phyloP scores from a whole-genome alignment of 768 basidiomycete genomes.

The Termitomyces sp. region DNA sequence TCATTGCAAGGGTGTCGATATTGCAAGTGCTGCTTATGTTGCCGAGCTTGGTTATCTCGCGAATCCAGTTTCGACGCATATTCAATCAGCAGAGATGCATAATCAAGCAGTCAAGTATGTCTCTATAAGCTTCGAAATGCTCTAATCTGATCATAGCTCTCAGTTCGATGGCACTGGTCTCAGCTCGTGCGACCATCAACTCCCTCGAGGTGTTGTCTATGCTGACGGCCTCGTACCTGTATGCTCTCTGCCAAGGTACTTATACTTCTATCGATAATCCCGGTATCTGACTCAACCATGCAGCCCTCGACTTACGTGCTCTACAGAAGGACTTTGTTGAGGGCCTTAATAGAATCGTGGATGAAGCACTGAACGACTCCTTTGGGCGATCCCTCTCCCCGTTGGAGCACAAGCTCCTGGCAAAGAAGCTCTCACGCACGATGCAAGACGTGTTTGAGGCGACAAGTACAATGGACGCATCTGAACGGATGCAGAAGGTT shows the following conservation, averaged over 20 bases:
- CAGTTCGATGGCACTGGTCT: conserved; percentile 82
- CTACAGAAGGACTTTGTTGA: conserved; percentile 63
- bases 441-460: conserved; percentile 56
- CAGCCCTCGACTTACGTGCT: conserved; percentile 80
- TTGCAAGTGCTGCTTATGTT: conserved; percentile 78
- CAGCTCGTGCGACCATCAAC: conserved; percentile 74
- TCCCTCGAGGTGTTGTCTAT: conserved; percentile 77
- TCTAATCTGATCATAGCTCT: conserved; percentile 5
- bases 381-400: conserved; percentile 40
- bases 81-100: conserved; percentile 89
- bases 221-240: conserved; percentile 72
- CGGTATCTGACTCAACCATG: neutral
- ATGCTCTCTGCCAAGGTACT: conserved; percentile 62
- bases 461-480: conserved; percentile 70
- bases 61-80: conserved; percentile 79
- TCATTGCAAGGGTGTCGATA: conserved; percentile 82
- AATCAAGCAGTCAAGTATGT: conserved; percentile 89
- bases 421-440: conserved; percentile 33
- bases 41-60: conserved; percentile 80
- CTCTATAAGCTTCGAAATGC: neutral
- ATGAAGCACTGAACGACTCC: conserved; percentile 43
- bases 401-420: conserved; percentile 27
- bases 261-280: neutral
- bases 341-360: conserved; percentile 43
- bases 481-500: conserved; percentile 65